phyloP scores from a whole-genome alignment of 2,329 filamentous ascomycete genomes.

The Xylaria hypoxylon region DNA sequence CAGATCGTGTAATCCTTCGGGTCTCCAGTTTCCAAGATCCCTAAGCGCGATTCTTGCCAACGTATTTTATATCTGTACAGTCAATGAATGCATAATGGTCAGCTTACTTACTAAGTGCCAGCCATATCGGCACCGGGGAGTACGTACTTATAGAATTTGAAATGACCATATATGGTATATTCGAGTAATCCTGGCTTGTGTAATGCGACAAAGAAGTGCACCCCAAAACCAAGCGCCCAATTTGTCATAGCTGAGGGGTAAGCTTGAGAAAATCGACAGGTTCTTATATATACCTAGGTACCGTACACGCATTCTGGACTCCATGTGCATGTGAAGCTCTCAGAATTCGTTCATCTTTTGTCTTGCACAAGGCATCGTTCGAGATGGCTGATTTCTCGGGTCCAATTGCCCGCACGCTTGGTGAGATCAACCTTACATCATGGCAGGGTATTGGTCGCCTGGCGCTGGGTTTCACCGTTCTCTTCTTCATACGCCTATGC shows the following conservation, averaged over 20 bases:
- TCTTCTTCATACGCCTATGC: conserved; percentile 34
- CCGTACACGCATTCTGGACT: background rate
- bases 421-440: conserved; percentile 30
- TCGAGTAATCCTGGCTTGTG: conserved; percentile 12
- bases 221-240: conserved; percentile 16
- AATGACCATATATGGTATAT: background rate
- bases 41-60: conserved; percentile 15
- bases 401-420: conserved; percentile 24
- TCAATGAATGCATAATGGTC: conserved; percentile 9
- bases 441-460: conserved; percentile 30
- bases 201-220: conserved; percentile 14
- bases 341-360: conserved; percentile 5
- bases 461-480: conserved; percentile 11
- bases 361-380: background rate
- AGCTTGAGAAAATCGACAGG: background rate
- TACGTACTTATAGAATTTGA: background rate
- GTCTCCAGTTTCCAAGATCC: conserved; percentile 8
- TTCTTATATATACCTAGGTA: conserved; percentile 21
- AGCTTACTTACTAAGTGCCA: conserved; percentile 18
- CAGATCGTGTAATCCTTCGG: conserved; percentile 32
- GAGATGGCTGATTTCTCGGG: conserved; percentile 32
- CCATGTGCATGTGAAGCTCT: conserved; percentile 14
- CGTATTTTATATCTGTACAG: background rate
- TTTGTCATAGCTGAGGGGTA: conserved; percentile 34
- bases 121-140: background rate